A percentile compares a stretch with the other conserved stretches of the same genome.
These are phyloP conservation scores for Galerina marginata DNA, from an alignment of 768 basidiomycete species.

Conservation along the genomic window DNA sequence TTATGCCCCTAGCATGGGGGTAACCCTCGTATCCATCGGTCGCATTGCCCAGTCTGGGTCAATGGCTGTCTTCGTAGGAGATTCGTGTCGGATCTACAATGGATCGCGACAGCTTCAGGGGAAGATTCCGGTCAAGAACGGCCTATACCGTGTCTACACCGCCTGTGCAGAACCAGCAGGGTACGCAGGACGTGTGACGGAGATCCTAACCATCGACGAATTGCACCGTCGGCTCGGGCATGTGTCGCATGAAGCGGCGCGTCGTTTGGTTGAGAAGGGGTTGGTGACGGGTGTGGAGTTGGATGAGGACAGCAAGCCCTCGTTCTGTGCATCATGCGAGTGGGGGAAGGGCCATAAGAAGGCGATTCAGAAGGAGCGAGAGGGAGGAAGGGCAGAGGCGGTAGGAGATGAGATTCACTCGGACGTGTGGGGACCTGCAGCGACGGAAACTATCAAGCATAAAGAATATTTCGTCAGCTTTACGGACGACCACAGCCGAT, in stretches of 20 bases:
- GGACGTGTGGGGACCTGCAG: slow-evolving; percentile 4
- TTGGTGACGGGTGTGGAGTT: slow-evolving; percentile 27
- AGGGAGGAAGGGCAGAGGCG: no score
- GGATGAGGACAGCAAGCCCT: slow-evolving; percentile 18
- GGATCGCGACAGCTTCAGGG: neutral
- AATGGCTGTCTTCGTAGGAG: slow-evolving; percentile 1
- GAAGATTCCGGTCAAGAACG: slow-evolving; percentile 10
- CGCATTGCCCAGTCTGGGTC: slow-evolving; percentile 13
- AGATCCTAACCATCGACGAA: slow-evolving; percentile 27
- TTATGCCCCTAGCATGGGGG: slow-evolving; percentile 24
- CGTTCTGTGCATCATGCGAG: neutral
- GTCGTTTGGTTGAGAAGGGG: no score
- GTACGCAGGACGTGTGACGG: slow-evolving; percentile 13
- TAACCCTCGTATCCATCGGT: slow-evolving; percentile 22
- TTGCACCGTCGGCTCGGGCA: slow-evolving; percentile 33
- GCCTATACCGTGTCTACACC: slow-evolving; percentile 26
- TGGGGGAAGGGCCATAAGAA: no score
- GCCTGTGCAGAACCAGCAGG: slow-evolving; percentile 9
- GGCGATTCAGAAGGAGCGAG: no score
- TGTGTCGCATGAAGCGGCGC: slow-evolving; percentile 22
- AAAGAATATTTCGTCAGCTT: slow-evolving; percentile 32
- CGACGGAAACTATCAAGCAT: neutral
- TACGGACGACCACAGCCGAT: slow-evolving; percentile 11
- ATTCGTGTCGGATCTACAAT: slow-evolving; percentile 7
- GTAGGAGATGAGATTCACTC: no score